These are phyloP conservation scores for Ustilago cynodontis DNA, from an alignment of 1,284 basidiomycete genomes.

Conservation along the genomic window DNA sequence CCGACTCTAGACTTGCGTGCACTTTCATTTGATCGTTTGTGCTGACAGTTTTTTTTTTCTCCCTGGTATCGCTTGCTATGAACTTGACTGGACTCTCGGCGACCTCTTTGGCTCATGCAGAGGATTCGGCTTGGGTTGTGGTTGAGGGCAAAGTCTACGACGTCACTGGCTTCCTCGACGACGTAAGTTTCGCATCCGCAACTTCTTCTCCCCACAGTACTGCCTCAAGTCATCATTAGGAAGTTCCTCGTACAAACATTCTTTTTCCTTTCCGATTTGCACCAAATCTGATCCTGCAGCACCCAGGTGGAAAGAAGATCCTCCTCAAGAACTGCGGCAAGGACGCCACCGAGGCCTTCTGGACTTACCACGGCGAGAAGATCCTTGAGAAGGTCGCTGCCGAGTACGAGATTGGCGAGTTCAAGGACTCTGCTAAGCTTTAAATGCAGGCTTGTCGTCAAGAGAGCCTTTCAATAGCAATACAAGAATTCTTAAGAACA, in stretches of 20 bases:
- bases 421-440: constrained; percentile 63
- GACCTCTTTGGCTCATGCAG: constrained; percentile 23
- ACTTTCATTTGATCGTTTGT: too few relatives aligned
- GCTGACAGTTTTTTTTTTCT: background rate
- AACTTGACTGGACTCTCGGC: background rate
- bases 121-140: constrained; percentile 67
- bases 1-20: too few relatives aligned
- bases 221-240: background rate
- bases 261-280: background rate
- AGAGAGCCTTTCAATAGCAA: background rate
- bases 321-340: constrained; percentile 68
- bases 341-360: constrained; percentile 67
- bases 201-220: background rate
- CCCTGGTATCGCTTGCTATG: too few relatives aligned
- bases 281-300: constrained; percentile 30
- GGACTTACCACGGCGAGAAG: constrained; percentile 67
- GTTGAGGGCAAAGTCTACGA: constrained; percentile 68
- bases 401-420: constrained; percentile 63
- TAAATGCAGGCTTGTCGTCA: constrained; percentile 12
- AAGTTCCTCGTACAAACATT: background rate
- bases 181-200: constrained; percentile 35
- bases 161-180: constrained; percentile 68
- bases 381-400: constrained; percentile 61
- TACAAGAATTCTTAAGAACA: constrained; percentile 14
- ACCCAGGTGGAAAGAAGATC: constrained; percentile 70